Evolutionary conservation across 2,329 filamentous ascomycete genomes (phyloP).

Genomic region (Venturia carpophila): DNA sequence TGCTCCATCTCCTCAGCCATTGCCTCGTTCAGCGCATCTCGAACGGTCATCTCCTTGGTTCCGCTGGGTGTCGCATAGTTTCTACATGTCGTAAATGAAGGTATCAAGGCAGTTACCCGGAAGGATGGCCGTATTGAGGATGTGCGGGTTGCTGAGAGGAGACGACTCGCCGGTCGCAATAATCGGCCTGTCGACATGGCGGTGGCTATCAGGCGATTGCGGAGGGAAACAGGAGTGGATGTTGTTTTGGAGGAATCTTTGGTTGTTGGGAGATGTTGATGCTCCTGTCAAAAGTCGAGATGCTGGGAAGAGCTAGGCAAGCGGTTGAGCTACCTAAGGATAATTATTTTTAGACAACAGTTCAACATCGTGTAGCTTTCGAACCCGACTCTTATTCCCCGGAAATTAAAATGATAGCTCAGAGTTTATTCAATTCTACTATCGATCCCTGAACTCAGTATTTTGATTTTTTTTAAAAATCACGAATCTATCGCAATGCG

Average conservation of each 20-base stretch:
- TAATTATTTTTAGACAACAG: slow-evolving; percentile 2
- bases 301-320: background rate
- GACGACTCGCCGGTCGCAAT: slow-evolving; percentile 55
- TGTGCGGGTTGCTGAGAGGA: slow-evolving; percentile 50
- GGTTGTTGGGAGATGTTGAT: slow-evolving; percentile 6
- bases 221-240: slow-evolving; percentile 19
- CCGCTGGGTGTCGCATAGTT: slow-evolving; percentile 53
- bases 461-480: background rate
- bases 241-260: background rate
- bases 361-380: background rate
- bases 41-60: slow-evolving; percentile 88
- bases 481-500: background rate
- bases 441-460: background rate
- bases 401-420: background rate
- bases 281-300: background rate
- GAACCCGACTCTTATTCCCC: background rate
- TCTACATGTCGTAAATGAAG: slow-evolving; percentile 42
- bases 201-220: slow-evolving; percentile 22
- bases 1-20: slow-evolving; percentile 92
- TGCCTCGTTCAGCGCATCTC: slow-evolving; percentile 96
- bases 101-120: slow-evolving; percentile 39
- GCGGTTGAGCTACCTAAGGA: background rate
- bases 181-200: slow-evolving; percentile 53
- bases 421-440: background rate
- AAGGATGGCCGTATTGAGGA: slow-evolving; percentile 47